Base-by-base conservation (phyloP, 73 alveolate species). In the Blepharisma japonicum region DNA sequence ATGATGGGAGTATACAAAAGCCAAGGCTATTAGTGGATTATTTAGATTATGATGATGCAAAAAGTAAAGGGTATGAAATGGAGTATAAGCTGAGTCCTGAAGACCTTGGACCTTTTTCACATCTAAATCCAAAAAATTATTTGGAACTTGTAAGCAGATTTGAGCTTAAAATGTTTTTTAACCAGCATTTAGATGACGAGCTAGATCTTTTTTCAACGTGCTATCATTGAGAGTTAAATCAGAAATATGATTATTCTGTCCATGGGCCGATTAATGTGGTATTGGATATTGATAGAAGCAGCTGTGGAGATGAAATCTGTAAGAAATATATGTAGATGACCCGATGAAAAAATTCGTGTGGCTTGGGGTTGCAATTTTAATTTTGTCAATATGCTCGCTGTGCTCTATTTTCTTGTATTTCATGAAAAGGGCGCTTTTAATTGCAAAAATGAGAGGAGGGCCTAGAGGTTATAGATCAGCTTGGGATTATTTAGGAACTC, bases 401-500 rank as follows among this genome's bases (percentile, higher is more conserved):
- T 8, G 14, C 38, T 14, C 74, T 20, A 39, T 61, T 39, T 61
- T n/a, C 4, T 14, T 14, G 47, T 61, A 61, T 25, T 61, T 61
- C 23, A 18, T 61, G 74, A 61, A 61, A 5, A 61, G 74, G 46
- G 74, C 74, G 47, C 14, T 14, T 8, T 14, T 61, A 18, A n/a
- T 61, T n/a, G 74, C 74, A 2, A 61, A n/a, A 18, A 61, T 61
- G 23, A n/a, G 74, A 20, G 74, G 74, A 61, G 74, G 74, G 4
- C 74, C 74, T 20, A n/a, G 23, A 25, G 74, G 23, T 1, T 61
- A 14, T 25, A 14, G 74, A 61, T 8, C 39, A 1, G 74, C 74
- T 14, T 61, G 74, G 74, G 74, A 61, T 14, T 14, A 39, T 61
- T 25, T 61, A 9, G 74, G 46, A n/a, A n/a, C 23, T 14, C n/a